Conservation (phyloP, 345 rosid genomes). For the Arabidopsis suecica region DNA sequence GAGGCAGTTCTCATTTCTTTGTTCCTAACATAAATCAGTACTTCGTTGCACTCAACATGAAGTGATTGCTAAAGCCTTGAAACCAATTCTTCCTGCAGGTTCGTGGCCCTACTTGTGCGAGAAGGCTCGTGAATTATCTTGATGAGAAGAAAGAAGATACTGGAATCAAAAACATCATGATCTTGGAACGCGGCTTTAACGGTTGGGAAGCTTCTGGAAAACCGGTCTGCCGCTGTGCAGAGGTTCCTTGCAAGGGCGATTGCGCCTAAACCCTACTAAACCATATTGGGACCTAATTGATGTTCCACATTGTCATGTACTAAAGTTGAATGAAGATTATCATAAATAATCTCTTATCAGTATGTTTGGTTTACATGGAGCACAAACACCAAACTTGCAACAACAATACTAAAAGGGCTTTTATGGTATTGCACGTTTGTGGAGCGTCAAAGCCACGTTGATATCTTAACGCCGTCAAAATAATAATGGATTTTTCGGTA, state of each 20-base stretch:
- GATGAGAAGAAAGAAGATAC: slow-evolving; percentile 69
- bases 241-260: slow-evolving; percentile 66
- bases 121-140: slow-evolving; percentile 69
- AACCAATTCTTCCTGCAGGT: slow-evolving; percentile 55
- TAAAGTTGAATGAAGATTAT: slow-evolving; percentile 19
- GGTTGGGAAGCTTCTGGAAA: slow-evolving; percentile 92
- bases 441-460: slow-evolving; percentile 25
- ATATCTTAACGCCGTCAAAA: slow-evolving; percentile 1
- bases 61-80: slow-evolving; percentile 26
- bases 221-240: slow-evolving; percentile 82
- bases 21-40: not conserved
- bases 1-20: slow-evolving; percentile 3
- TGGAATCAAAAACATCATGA: slow-evolving; percentile 71
- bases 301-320: slow-evolving; percentile 30
- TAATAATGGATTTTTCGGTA: not conserved
- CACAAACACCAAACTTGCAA: not conserved
- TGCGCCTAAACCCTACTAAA: slow-evolving; percentile 27
- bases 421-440: slow-evolving; percentile 5
- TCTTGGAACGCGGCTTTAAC: slow-evolving; percentile 83
- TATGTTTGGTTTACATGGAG: slow-evolving; percentile 9
- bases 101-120: slow-evolving; percentile 92
- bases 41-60: not conserved
- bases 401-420: not conserved
- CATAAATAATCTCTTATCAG: slow-evolving; percentile 19
- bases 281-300: slow-evolving; percentile 12